Conservation (phyloP, 768 basidiomycete genomes). For the Naganishia vaughanmartiniae region DNA sequence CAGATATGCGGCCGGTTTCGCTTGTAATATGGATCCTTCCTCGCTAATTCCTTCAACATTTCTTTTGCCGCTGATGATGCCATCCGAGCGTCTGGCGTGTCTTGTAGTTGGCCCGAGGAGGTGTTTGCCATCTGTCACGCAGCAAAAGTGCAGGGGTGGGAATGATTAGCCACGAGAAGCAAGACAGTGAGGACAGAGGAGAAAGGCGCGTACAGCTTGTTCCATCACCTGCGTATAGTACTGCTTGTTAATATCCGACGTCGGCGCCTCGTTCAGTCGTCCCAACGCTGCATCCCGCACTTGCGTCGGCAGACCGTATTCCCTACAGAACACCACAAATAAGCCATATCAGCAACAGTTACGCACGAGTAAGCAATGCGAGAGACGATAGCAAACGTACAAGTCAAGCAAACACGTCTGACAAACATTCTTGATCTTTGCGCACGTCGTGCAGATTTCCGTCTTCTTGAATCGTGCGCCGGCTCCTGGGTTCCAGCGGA, state of each 20-base stretch:
- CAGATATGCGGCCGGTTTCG: conserved; percentile 91
- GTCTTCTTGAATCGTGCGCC: conserved; percentile 95
- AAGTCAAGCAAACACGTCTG: conserved; percentile 96
- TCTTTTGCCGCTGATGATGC: conserved; percentile 83
- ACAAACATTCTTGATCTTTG: conserved; percentile 72
- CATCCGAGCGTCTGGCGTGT: conserved; percentile 45
- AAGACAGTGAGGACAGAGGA: too few relatives aligned
- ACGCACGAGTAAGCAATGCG: too few relatives aligned
- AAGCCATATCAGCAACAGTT: too few relatives aligned
- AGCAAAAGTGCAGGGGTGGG: too few relatives aligned
- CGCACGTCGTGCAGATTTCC: conserved; percentile 93
- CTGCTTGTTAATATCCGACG: conserved; percentile 83
- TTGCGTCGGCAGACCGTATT: conserved; percentile 93
- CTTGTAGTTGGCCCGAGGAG: conserved; percentile 37
- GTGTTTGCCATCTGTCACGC: conserved; percentile 57
- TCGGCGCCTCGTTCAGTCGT: conserved; percentile 76
- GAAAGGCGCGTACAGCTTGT: conserved; percentile 26
- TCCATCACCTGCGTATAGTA: conserved; percentile 53
- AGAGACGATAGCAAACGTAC: too few relatives aligned
- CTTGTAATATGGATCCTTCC: conserved; percentile 96
- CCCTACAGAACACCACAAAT: conserved; percentile 48
- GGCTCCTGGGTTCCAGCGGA: conserved; percentile 94
- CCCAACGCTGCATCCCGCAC: conserved; percentile 93
- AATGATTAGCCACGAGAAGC: too few relatives aligned
- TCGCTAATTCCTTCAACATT: conserved; percentile 90